phyloP scores from a whole-genome alignment of 2,329 filamentous ascomycete species.

The Ceratocystis smalleyi region DNA sequence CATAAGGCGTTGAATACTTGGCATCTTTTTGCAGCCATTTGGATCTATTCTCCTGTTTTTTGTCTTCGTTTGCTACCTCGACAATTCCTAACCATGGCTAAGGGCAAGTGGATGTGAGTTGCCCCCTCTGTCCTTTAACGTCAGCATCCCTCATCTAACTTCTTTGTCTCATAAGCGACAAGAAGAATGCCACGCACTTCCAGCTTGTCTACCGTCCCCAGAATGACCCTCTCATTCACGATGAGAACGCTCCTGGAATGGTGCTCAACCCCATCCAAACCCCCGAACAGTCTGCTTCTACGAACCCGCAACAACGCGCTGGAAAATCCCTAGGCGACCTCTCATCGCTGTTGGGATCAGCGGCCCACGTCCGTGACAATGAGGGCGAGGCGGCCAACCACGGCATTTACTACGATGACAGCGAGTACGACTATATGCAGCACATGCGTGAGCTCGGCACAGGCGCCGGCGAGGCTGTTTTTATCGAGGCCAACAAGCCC shows the following conservation, averaged over 20 bases:
- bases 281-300: constrained; percentile 26
- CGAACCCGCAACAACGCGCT: constrained; percentile 19
- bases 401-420: constrained; percentile 89
- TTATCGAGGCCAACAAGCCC: constrained; percentile 57
- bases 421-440: constrained; percentile 98
- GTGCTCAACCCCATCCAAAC: constrained; percentile 57
- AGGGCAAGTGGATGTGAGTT: constrained; percentile 51
- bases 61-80: background rate
- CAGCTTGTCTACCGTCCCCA: constrained; percentile 90
- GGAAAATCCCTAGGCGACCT: constrained; percentile 59
- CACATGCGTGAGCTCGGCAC: constrained; percentile 78
- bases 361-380: constrained; percentile 58
- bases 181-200: constrained; percentile 86
- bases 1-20: too few species aligned
- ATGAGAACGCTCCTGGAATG: constrained; percentile 74
- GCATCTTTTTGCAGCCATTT: background rate
- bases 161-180: constrained; percentile 39
- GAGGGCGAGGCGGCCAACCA: constrained; percentile 92
- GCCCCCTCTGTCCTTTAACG: too few species aligned
- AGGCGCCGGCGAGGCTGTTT: constrained; percentile 55
- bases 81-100: constrained; percentile 48
- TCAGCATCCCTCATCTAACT: constrained; percentile 8
- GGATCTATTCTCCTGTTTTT: background rate
- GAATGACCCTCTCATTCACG: constrained; percentile 93
- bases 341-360: constrained; percentile 55